Base-by-base conservation (phyloP, 1,284 basidiomycete species). In the Boletus mariae region DNA sequence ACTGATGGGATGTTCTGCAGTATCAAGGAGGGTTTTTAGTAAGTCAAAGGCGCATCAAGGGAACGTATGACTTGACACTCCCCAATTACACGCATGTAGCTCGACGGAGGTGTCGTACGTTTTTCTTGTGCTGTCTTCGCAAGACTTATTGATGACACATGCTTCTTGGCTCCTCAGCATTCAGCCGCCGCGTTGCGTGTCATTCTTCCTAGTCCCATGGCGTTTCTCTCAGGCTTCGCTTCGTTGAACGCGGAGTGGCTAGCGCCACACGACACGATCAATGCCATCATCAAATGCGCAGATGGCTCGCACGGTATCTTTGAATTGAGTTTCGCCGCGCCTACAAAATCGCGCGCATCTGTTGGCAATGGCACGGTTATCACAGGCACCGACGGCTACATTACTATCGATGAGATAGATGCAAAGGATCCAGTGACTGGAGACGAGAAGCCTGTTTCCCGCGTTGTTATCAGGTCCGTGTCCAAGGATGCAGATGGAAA, bases 11-110 rank as follows among this genome's bases (percentile, higher is more conserved):
- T 37, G 23, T 45, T 29, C 41, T 26, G 57, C 59, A 91, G 83
- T 92, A 92, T 64, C 90, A 92, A 74, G 90, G 90, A 32, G 90
- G 89, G 41, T 87, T 88, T 69, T 59, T 87, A 70, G 84, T 87
- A 62, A 68, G 83, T 58, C 40, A 4, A 29, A 15, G 2, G 13
- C 2, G 13, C 34, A 38, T 34, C 34, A 34, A 15, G 6, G 31
- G 3, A 37, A 6, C 48, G 10, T 7, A 8, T 31, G 35, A 40
- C 15, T 17, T 49, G n/a, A 54, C 31, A 26, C 9, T 38, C 7
- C 13, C 15, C 5, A 28, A n/a, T 51, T 23, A 6, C 28, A 49
- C 23, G 28, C 4, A 2, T 7, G 15, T 53, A 75, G 83, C 77
- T 89, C 23, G 87, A 89, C 61, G 83, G 84, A 17, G 87, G 85